Evolutionary conservation across 1,284 basidiomycete genomes (phyloP).

Genomic region (Peniophora sp.): DNA sequence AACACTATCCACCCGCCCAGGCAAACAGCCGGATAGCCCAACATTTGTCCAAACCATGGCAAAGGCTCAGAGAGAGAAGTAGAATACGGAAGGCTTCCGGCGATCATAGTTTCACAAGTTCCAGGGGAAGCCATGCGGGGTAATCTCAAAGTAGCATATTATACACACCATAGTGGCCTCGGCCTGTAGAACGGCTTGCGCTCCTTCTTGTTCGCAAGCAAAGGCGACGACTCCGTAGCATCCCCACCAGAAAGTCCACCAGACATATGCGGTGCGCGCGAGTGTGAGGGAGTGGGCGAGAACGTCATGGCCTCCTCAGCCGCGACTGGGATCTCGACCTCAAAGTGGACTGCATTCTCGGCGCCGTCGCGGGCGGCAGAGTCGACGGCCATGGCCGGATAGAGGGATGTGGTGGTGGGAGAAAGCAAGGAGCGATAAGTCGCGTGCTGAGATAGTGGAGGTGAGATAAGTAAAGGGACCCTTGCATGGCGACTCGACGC

Average conservation of each 20-base stretch:
- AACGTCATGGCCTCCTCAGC: conserved; percentile 7
- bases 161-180: conserved; percentile 50
- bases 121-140: too few species aligned
- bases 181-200: conserved; percentile 64
- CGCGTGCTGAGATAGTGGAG: background rate
- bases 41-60: too few species aligned
- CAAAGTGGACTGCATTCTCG: background rate
- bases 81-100: too few species aligned
- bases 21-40: too few species aligned
- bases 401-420: background rate
- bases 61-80: too few species aligned
- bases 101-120: too few species aligned
- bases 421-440: background rate
- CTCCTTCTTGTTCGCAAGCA: conserved; percentile 12
- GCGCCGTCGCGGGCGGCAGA: background rate
- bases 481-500: too few species aligned
- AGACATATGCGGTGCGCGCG: background rate
- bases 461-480: too few species aligned
- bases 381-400: background rate
- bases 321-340: conserved; percentile 5
- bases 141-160: background rate
- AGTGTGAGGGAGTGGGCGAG: conserved; percentile 10
- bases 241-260: background rate
- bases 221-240: conserved; percentile 24
- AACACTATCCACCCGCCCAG: too few species aligned